These are phyloP conservation scores for Blastobotrys ciferrii DNA, from an alignment of 1,139 yeast species.

Conservation along the genomic window DNA sequence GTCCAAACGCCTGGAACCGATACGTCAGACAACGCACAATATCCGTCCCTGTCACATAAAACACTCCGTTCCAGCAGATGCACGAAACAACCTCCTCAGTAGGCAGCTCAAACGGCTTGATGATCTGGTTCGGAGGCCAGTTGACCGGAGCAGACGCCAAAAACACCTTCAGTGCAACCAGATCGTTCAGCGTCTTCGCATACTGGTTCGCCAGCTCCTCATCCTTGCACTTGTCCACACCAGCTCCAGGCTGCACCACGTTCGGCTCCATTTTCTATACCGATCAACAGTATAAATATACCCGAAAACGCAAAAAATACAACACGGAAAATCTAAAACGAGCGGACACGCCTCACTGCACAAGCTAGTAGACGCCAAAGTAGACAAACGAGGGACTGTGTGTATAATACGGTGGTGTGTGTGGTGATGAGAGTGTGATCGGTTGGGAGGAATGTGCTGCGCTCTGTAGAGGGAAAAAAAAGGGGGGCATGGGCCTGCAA, in stretches of 20 bases:
- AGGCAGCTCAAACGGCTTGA: conserved; percentile 79
- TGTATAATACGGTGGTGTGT: background rate
- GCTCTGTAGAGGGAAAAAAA: background rate
- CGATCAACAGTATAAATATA: conserved; percentile 13
- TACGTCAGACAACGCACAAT: conserved; percentile 89
- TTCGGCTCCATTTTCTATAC: conserved; percentile 1
- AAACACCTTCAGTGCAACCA: conserved; percentile 54
- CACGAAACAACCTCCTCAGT: conserved; percentile 90
- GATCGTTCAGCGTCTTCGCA: conserved; percentile 17
- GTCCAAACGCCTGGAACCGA: conserved; percentile 86
- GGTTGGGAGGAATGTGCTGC: background rate
- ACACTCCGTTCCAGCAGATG: conserved; percentile 87
- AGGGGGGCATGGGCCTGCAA: background rate
- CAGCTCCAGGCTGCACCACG: conserved; percentile 2
- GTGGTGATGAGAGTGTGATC: background rate
- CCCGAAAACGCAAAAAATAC: background rate
- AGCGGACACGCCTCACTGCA: no score
- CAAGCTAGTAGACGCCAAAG: background rate
- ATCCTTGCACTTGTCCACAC: conserved; percentile 2
- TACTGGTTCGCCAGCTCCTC: conserved; percentile 18
- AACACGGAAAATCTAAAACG: background rate
- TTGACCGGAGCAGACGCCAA: conserved; percentile 91
- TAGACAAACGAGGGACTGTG: background rate
- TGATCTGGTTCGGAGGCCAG: conserved; percentile 88
- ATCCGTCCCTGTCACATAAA: conserved; percentile 93